Percentiles rank a stretch among this genome's conserved stretches.
phyloP scores from a whole-genome alignment of 2,329 filamentous ascomycete genomes.

The Ceratocystis eucalypticola region DNA sequence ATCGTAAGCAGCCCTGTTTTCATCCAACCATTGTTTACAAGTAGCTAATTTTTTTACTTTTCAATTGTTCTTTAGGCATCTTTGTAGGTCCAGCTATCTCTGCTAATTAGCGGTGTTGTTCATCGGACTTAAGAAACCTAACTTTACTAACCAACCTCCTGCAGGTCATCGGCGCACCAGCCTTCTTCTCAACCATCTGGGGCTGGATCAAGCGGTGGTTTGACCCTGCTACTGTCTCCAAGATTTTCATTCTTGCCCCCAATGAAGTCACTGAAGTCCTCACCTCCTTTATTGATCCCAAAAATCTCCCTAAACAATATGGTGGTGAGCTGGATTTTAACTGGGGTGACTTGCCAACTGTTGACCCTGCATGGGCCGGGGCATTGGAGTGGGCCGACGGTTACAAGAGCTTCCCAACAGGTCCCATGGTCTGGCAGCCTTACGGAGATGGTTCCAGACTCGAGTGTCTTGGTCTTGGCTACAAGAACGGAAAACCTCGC shows the following conservation, averaged over 20 bases:
- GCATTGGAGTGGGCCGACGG: conserved; percentile 40
- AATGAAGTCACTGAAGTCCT: conserved; percentile 65
- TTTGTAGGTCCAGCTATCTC: conserved; percentile 12
- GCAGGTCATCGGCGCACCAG: conserved; percentile 68
- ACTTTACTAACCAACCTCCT: conserved; percentile 25
- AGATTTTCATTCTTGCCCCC: conserved; percentile 78
- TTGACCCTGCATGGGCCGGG: conserved; percentile 50
- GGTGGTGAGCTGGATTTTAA: conserved; percentile 74
- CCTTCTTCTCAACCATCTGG: conserved; percentile 88
- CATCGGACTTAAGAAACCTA: neutral
- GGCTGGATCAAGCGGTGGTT: conserved; percentile 95
- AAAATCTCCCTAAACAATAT: conserved; percentile 79
- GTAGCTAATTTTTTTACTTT: conserved; percentile 6
- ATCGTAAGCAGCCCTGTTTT: conserved; percentile 50
- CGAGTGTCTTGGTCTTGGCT: conserved; percentile 42
- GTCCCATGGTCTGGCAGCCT: conserved; percentile 46
- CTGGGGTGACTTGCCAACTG: conserved; percentile 59
- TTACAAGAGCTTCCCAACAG: conserved; percentile 39
- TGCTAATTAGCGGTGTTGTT: neutral
- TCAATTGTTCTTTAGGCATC: conserved; percentile 11
- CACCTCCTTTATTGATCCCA: conserved; percentile 63
- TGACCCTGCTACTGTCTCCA: conserved; percentile 82
- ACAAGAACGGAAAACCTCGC: conserved; percentile 32
- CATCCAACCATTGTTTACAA: neutral
- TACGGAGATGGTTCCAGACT: conserved; percentile 33